These are phyloP conservation scores for Nemania abortiva DNA, from an alignment of 2,329 filamentous ascomycete species.

Conservation along the genomic window DNA sequence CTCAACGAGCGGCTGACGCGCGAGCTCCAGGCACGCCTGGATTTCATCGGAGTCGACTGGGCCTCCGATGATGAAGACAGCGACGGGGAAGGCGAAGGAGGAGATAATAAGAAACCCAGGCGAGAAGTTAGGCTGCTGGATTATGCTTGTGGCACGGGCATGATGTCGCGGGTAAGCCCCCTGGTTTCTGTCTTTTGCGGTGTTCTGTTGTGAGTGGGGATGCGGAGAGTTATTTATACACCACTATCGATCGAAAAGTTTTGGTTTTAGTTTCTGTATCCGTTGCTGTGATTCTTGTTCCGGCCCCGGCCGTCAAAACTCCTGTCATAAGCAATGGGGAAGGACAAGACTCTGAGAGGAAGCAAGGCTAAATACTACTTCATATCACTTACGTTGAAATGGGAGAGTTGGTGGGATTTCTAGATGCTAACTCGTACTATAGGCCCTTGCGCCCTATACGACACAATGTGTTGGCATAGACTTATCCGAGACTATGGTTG, in stretches of 20 bases:
- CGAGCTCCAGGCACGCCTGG: slow-evolving; percentile 64
- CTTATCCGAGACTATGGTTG: slow-evolving; percentile 77
- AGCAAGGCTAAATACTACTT: too few species aligned
- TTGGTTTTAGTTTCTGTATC: not conserved
- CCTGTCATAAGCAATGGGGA: not conserved
- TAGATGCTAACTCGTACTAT: slow-evolving; percentile 17
- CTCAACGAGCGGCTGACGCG: slow-evolving; percentile 65
- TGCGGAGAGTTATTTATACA: not conserved
- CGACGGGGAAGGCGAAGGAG: slow-evolving; percentile 44
- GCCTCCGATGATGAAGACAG: slow-evolving; percentile 54
- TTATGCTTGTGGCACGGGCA: slow-evolving; percentile 80
- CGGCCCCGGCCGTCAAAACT: not conserved
- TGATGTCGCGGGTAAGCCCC: slow-evolving; percentile 61
- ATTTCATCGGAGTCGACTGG: slow-evolving; percentile 74
- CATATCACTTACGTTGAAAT: not conserved
- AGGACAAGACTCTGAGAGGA: not conserved
- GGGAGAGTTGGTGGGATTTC: not conserved
- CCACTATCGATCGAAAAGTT: not conserved
- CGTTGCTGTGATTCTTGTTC: not conserved
- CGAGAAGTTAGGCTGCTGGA: slow-evolving; percentile 70
- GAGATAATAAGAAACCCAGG: slow-evolving; percentile 39
- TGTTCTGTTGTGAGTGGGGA: not conserved
- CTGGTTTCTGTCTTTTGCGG: not conserved
- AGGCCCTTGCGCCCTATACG: slow-evolving; percentile 72
- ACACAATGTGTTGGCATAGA: slow-evolving; percentile 76